Base-by-base conservation (phyloP, 768 basidiomycete species). In the Hericium alpestre region DNA sequence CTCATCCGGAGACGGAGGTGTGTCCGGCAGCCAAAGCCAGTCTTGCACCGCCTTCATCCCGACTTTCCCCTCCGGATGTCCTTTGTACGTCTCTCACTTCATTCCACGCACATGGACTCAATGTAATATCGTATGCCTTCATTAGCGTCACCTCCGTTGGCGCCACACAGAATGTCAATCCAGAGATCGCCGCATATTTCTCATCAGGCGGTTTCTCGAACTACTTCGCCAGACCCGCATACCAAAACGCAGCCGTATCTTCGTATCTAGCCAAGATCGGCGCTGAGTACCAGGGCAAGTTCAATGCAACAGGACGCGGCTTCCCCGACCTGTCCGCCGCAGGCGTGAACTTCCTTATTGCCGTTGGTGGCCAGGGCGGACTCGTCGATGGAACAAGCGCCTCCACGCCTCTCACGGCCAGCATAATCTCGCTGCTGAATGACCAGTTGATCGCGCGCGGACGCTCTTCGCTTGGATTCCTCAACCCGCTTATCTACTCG, bases 241-340 rank as follows among this genome's bases (percentile, higher is more conserved):
- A 73, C 63, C 77, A 78, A 64, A 57, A 67, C 27, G 54, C 61
- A 27, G 73, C 68, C 1, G 75, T 79, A 9, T 57, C 52, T 2
- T 51, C 58, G 0, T 80, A 73, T 66, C 66, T 79, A 16, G 56
- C 63, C n/a, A 60, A 59, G 20, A 61, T 74, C 56, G 68, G 65
- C 41, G 55, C 47, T 56, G 64, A 65, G 8, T 63, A 68, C 59
- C 27, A 51, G 0, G 73, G 73, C 32, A 59, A 62, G 41, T 74
- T 68, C 61, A 67, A 64, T 60, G 51, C 52, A 27, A 67, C 56
- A 63, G 76, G 75, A 37, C 76, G 77, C 52, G 76, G 63, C 1
- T 79, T 72, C 68, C 78, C 79, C 27, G 78, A 79, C 66, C 66
- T 79, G 46, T 65, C 76, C 16, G 76, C 78, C 6, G 63, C 66